Percentiles rank a stretch among this genome's conserved stretches.
These are phyloP conservation scores for Candolleomyces aberdarensis DNA, from an alignment of 768 basidiomycete species.

Conservation along the genomic window DNA sequence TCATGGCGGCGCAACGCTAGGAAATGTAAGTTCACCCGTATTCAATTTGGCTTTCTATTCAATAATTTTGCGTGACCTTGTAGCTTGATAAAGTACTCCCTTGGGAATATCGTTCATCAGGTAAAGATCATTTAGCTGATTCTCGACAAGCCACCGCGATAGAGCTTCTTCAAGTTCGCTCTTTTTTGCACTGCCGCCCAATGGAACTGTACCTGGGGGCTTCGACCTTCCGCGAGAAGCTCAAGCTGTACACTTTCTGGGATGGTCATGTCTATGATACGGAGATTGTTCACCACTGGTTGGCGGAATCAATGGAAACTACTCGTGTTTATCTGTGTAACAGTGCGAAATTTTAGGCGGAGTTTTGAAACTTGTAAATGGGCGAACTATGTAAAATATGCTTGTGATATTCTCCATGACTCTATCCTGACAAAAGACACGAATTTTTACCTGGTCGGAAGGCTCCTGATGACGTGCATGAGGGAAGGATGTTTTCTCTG, in stretches of 20 bases:
- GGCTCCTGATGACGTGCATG: too few species aligned
- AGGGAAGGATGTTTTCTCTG: too few species aligned
- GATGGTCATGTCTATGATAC: slow-evolving; percentile 47
- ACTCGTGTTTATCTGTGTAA: slow-evolving; percentile 27
- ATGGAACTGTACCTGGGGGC: slow-evolving; percentile 48
- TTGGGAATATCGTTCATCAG: slow-evolving; percentile 28
- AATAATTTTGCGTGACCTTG: background rate
- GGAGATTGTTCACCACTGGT: slow-evolving; percentile 41
- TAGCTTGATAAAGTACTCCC: slow-evolving; percentile 36
- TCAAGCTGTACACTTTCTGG: slow-evolving; percentile 34
- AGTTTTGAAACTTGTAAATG: too few species aligned
- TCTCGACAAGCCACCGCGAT: background rate
- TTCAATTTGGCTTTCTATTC: background rate
- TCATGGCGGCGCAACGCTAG: slow-evolving; percentile 36
- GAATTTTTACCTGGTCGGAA: too few species aligned
- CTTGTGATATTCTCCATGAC: too few species aligned
- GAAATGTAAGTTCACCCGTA: slow-evolving; percentile 30
- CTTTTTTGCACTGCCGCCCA: slow-evolving; percentile 39
- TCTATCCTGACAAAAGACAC: too few species aligned
- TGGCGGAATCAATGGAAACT: slow-evolving; percentile 38
- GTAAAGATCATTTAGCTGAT: background rate
- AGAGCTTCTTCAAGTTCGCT: slow-evolving; percentile 9
- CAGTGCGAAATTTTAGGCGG: too few species aligned
- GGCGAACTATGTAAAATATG: too few species aligned
- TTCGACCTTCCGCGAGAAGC: slow-evolving; percentile 23